Evolutionary conservation across 805 yeast species (phyloP).

Genomic region (Saturnispora mendoncae): DNA sequence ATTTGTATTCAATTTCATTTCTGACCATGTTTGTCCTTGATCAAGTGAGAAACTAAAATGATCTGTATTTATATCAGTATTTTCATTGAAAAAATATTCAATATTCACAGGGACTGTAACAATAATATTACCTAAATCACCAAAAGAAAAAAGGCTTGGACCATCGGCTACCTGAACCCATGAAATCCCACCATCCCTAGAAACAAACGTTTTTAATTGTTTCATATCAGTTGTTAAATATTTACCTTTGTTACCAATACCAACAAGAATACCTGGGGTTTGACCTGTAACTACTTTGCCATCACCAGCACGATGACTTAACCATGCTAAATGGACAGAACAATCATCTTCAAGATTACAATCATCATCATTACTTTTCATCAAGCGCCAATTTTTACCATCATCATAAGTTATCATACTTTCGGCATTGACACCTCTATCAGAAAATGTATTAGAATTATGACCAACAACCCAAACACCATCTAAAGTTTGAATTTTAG

Average conservation of each 20-base stretch:
- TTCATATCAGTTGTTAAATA: slow-evolving; percentile 27
- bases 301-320: slow-evolving; percentile 31
- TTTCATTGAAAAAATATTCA: slow-evolving; percentile 12
- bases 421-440: slow-evolving; percentile 15
- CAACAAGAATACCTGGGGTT: slow-evolving; percentile 48
- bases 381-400: slow-evolving; percentile 45
- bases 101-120: slow-evolving; percentile 42
- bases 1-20: slow-evolving; percentile 35
- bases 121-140: slow-evolving; percentile 71
- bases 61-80: slow-evolving; percentile 28
- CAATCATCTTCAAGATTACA: slow-evolving; percentile 41
- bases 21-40: slow-evolving; percentile 63
- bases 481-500: slow-evolving; percentile 43
- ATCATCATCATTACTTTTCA: slow-evolving; percentile 37
- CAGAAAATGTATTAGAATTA: slow-evolving; percentile 16
- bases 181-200: slow-evolving; percentile 69
- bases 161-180: slow-evolving; percentile 53
- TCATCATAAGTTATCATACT: slow-evolving; percentile 42
- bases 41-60: slow-evolving; percentile 48
- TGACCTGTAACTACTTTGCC: slow-evolving; percentile 41
- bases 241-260: slow-evolving; percentile 78
- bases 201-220: slow-evolving; percentile 41
- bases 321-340: slow-evolving; percentile 34
- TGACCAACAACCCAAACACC: slow-evolving; percentile 50
- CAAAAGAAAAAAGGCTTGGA: slow-evolving; percentile 50